These are phyloP conservation scores for Toxicodendron radicans DNA, from an alignment of 345 rosid genomes.

Conservation along the genomic window DNA sequence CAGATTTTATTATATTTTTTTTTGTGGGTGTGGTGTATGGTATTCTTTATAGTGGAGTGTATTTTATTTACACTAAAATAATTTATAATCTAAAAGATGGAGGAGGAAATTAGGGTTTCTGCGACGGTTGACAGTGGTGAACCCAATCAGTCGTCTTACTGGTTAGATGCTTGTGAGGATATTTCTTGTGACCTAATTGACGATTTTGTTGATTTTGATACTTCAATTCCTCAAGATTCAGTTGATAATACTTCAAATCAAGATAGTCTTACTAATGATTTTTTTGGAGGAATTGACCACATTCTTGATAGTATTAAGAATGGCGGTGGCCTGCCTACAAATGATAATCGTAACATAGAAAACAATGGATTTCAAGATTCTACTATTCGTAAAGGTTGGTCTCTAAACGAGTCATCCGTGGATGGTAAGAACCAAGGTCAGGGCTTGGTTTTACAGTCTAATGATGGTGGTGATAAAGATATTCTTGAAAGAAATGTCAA, in stretches of 20 bases:
- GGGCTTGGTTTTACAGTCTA: conserved; percentile 21
- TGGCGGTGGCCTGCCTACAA: conserved; percentile 56
- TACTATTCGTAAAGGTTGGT: conserved; percentile 21
- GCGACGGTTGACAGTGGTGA: conserved; percentile 32
- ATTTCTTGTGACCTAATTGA: conserved; percentile 63
- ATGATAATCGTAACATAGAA: conserved; percentile 1
- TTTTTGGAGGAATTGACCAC: conserved; percentile 93
- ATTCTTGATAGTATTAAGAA: conserved; percentile 83
- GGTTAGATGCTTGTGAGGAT: conserved; percentile 96
- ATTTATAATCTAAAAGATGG: conserved; percentile 36
- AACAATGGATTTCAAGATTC: conserved; percentile 30
- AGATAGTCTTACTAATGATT: conserved; percentile 46
- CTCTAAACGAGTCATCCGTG: conserved; percentile 22
- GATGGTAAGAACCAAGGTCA: conserved; percentile 17
- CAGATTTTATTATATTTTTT: conserved; percentile 10
- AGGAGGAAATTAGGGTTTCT: conserved; percentile 46
- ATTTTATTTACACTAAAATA: conserved; percentile 2
- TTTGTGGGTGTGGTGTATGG: conserved; percentile 1
- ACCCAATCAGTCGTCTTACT: conserved; percentile 60
- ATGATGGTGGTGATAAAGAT: conserved; percentile 22
- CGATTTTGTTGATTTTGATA: conserved; percentile 66
- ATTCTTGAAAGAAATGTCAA: conserved; percentile 18
- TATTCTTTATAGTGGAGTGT: background rate
- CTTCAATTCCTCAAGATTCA: conserved; percentile 48
- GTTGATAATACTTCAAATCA: conserved; percentile 42